These are phyloP conservation scores for Lophiotrema nucula DNA, from an alignment of 495 filamentous ascomycete species.

Conservation along the genomic window DNA sequence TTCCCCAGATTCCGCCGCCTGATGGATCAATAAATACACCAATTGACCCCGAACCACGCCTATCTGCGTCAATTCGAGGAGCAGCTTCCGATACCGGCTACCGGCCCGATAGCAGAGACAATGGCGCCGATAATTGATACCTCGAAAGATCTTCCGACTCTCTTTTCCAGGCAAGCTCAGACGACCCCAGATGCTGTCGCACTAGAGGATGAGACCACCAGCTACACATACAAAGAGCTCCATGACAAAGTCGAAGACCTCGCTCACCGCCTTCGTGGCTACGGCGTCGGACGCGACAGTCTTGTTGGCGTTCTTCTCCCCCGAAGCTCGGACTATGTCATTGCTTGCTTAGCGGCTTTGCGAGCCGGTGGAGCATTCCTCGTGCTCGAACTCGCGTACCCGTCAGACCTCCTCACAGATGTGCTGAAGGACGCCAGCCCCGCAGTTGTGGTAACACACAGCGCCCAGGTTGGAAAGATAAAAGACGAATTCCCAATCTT, in stretches of 20 bases:
- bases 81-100: background rate
- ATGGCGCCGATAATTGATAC: conserved; percentile 55
- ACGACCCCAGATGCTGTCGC: conserved; percentile 60
- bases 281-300: conserved; percentile 60
- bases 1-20: background rate
- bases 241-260: conserved; percentile 56
- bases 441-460: conserved; percentile 59
- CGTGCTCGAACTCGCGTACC: conserved; percentile 68
- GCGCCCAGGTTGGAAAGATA: conserved; percentile 55
- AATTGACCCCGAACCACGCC: background rate
- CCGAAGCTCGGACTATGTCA: conserved; percentile 67
- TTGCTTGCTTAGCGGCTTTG: conserved; percentile 65
- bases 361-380: conserved; percentile 70
- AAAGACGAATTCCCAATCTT: conserved; percentile 53
- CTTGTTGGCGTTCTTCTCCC: conserved; percentile 66
- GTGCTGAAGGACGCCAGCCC: conserved; percentile 66
- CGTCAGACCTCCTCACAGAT: conserved; percentile 61
- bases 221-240: conserved; percentile 62
- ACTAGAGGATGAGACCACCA: conserved; percentile 56
- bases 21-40: background rate
- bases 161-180: conserved; percentile 58
- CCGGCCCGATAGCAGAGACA: background rate
- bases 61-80: background rate
- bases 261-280: conserved; percentile 52
- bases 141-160: conserved; percentile 60